phyloP scores from a whole-genome alignment of 345 rosid species.

The Durio zibethinus region DNA sequence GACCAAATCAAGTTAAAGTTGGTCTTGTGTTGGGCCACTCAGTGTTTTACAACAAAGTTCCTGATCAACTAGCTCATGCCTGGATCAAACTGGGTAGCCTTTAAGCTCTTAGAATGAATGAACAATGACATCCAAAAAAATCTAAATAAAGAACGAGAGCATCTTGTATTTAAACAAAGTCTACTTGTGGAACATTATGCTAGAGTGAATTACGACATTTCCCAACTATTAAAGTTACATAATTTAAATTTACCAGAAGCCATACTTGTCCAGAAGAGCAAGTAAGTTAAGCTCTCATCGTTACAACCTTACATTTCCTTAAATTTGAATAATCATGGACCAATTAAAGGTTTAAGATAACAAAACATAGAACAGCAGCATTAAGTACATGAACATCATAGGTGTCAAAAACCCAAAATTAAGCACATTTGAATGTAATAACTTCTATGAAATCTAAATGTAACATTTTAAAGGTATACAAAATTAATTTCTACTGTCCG shows the following conservation, averaged over 20 bases:
- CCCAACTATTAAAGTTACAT: background rate
- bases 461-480: background rate
- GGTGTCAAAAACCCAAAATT: background rate
- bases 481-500: background rate
- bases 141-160: background rate
- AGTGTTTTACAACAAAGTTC: background rate
- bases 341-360: background rate
- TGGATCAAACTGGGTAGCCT: background rate
- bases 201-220: background rate
- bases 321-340: background rate
- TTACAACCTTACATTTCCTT: background rate
- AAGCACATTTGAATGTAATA: constrained; percentile 11
- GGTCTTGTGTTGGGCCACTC: background rate
- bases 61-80: background rate
- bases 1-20: background rate
- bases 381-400: background rate
- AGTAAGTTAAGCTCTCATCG: background rate
- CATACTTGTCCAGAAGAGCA: background rate
- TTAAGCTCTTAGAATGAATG: background rate
- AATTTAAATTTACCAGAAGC: background rate
- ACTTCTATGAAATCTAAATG: too few relatives aligned
- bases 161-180: too few relatives aligned
- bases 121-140: background rate
- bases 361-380: background rate
- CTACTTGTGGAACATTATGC: background rate